These are phyloP conservation scores for Chlorella sp. DNA, from an alignment of 139 green algal species.

Conservation along the genomic window DNA sequence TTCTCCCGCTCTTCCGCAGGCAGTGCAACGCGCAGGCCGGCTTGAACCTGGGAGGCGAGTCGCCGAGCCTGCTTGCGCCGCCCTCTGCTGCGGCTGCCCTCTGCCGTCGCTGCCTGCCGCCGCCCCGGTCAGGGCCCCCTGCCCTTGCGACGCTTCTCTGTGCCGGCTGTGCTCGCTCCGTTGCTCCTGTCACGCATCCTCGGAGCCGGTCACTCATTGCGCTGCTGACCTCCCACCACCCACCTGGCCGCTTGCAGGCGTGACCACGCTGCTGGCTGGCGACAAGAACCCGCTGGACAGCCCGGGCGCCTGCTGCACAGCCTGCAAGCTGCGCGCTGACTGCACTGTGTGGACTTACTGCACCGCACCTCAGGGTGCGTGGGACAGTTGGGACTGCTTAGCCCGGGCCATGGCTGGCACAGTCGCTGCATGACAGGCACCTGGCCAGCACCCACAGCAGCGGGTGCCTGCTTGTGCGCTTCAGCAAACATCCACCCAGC, in stretches of 20 bases:
- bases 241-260: neutral
- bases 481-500: neutral
- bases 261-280: neutral
- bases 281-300: neutral
- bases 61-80: neutral
- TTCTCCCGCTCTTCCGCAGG: neutral
- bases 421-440: neutral
- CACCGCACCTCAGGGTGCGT: neutral
- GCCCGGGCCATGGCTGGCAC: neutral
- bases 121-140: neutral
- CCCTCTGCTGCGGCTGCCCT: neutral
- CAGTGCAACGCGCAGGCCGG: neutral
- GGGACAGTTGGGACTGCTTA: neutral
- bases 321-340: slow-evolving; percentile 5
- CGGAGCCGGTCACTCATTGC: too few relatives aligned
- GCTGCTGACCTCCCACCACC: too few relatives aligned
- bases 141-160: neutral
- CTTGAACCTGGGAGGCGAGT: neutral
- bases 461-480: neutral
- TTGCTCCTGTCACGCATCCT: neutral
- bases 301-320: neutral
- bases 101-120: neutral
- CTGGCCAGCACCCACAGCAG: neutral
- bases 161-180: neutral
- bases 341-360: slow-evolving; percentile 12